These are phyloP conservation scores for Arthrocladium fulminans DNA, from an alignment of 2,329 filamentous ascomycete genomes.

Conservation along the genomic window DNA sequence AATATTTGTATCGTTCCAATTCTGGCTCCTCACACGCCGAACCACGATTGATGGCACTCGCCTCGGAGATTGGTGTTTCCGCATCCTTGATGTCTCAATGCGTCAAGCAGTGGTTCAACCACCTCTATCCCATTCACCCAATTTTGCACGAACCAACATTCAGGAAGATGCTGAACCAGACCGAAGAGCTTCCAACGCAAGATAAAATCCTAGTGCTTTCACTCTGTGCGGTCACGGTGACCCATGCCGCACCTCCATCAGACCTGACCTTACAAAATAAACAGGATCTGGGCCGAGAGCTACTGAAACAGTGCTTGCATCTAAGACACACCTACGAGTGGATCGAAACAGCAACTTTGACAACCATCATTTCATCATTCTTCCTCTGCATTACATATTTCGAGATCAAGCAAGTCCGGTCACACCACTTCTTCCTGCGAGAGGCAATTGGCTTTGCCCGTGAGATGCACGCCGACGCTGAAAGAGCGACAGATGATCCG, in stretches of 20 bases:
- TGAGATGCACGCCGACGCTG: slow-evolving; percentile 19
- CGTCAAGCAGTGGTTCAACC: slow-evolving; percentile 21
- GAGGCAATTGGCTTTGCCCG: slow-evolving; percentile 22
- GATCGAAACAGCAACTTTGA: slow-evolving; percentile 18
- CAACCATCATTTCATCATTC: slow-evolving; percentile 21
- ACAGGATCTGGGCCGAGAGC: slow-evolving; percentile 18
- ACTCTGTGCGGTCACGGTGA: slow-evolving; percentile 20
- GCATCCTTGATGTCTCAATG: slow-evolving; percentile 22
- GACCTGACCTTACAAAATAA: slow-evolving; percentile 21
- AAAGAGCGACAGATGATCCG: slow-evolving; percentile 16
- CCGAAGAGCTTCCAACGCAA: slow-evolving; percentile 17
- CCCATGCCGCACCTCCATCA: slow-evolving; percentile 21
- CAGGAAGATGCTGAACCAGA: slow-evolving; percentile 13
- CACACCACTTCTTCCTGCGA: slow-evolving; percentile 22
- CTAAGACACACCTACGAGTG: slow-evolving; percentile 18
- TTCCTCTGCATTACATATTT: slow-evolving; percentile 21
- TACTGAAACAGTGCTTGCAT: slow-evolving; percentile 19
- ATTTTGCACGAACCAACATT: slow-evolving; percentile 21
- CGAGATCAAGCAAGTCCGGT: slow-evolving; percentile 22
- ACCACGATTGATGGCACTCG: slow-evolving; percentile 16
- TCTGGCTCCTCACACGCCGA: slow-evolving; percentile 16
- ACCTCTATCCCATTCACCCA: slow-evolving; percentile 21
- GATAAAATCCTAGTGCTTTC: slow-evolving; percentile 22
- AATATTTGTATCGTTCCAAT: slow-evolving; percentile 20
- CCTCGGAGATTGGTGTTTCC: slow-evolving; percentile 21